phyloP scores from a whole-genome alignment of 192 early-diverging fungal genomes.

The Dissophora globulifera region DNA sequence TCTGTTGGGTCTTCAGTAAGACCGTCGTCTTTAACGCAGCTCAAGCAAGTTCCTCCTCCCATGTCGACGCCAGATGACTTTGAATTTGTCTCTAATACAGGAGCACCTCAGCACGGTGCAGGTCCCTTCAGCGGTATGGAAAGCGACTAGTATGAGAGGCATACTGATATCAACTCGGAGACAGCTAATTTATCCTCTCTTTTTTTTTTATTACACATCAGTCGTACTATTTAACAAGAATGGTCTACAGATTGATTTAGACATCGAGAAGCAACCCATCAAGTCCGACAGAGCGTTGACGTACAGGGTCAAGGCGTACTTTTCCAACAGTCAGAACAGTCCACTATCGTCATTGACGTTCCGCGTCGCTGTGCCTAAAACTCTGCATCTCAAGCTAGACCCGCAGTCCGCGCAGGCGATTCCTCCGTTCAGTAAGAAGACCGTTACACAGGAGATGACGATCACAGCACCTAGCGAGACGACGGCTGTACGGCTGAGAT shows the following conservation, averaged over 20 bases:
- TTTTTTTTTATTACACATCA: constrained; percentile 6
- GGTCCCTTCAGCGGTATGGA: not conserved
- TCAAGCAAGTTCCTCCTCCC: not conserved
- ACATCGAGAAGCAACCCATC: constrained; percentile 16
- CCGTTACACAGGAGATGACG: constrained; percentile 53
- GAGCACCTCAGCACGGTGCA: not conserved
- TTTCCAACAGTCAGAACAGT: constrained; percentile 58
- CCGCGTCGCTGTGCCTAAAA: constrained; percentile 61
- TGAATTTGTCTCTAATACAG: constrained; percentile 33
- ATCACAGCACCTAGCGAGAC: constrained; percentile 45
- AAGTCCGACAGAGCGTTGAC: not conserved
- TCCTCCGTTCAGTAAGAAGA: constrained; percentile 44
- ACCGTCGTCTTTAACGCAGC: not conserved
- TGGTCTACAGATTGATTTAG: constrained; percentile 57
- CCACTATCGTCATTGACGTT: constrained; percentile 55
- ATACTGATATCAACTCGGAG: not conserved
- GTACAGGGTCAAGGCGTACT: constrained; percentile 54
- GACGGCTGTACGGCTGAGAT: constrained; percentile 51
- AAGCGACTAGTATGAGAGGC: not conserved
- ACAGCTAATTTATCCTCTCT: not conserved
- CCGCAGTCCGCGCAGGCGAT: constrained; percentile 56
- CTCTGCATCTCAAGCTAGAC: constrained; percentile 58
- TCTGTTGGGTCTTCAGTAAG: constrained; percentile 28
- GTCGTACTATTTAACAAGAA: constrained; percentile 57
- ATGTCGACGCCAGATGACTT: constrained; percentile 21